Conservation (phyloP, 2,329 filamentous ascomycete genomes). For the Hypoxylon sp. region DNA sequence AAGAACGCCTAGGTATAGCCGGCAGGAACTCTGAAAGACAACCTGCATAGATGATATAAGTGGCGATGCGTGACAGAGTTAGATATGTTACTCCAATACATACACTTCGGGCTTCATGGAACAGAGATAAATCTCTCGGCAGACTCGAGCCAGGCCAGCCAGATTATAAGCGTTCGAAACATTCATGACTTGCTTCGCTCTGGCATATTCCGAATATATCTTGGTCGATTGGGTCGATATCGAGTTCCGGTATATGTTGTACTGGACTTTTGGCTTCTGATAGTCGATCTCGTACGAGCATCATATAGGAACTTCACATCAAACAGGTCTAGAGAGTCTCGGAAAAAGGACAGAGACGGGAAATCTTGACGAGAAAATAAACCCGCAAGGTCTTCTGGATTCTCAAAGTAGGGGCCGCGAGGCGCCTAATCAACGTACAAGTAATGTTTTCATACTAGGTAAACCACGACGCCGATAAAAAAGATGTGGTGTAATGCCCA, state of each 20-base stretch:
- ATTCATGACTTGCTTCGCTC: constrained; percentile 8
- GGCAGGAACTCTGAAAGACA: no score
- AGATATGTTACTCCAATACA: background rate
- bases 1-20: no score
- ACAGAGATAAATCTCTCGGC: background rate
- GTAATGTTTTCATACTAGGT: constrained; percentile 28
- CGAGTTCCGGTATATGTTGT: background rate
- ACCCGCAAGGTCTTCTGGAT: constrained; percentile 35
- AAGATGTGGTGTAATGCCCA: constrained; percentile 24
- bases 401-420: constrained; percentile 33
- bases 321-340: background rate
- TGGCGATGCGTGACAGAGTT: background rate
- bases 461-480: constrained; percentile 26
- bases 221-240: background rate
- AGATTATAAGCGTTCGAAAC: constrained; percentile 3
- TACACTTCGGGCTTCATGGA: background rate
- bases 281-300: background rate
- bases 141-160: background rate
- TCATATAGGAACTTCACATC: background rate
- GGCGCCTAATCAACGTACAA: constrained; percentile 28
- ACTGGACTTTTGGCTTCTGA: background rate
- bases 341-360: background rate
- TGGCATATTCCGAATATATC: background rate
- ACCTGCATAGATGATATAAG: background rate
- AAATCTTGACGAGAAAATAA: constrained; percentile 14